Evolutionary conservation across 129 eudicot species (phyloP), one percentile per base, ranked within the genome.

Genomic region (Scalesia atractyloides): DNA sequence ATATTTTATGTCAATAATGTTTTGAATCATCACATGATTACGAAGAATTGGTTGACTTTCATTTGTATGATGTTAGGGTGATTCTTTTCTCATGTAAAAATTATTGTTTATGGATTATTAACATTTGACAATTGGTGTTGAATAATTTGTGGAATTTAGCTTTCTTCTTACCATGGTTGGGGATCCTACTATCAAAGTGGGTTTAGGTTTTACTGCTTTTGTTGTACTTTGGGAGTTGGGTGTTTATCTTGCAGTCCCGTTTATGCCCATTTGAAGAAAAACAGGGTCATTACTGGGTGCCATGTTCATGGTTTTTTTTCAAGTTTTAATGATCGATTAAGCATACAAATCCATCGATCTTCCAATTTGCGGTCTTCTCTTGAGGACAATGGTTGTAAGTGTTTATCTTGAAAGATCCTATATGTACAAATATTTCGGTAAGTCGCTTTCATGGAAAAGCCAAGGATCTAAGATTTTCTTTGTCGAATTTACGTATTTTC

Each of bases 211-310:
- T 37, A 51, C 85, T 56, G 90, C 98, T 33, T 92, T 92, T 72
- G 95, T 77, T 47, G 53, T 83, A 68, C 87, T 92, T 81, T 92
- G 98, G 98, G 84, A 89, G 5, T 57, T 92, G 49, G 98, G 95
- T 0, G 98, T 92, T 59, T 92, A 89, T 68, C 98, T 96, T 2
- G 86, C 96, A 16, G 95, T 92, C 36, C 98, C 95, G 0, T 87
- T 92, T 65, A 57, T 92, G 76, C 98, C 98, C 5, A 81, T 92
- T 36, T 96, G 98, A 13, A 80, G 96, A 49, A 89, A 91, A 37
- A 95, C 98, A 33, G 96, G 98, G 43, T 89, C 98, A 18, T 88
- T 92, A 39, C 88, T 92, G n/a, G 98, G 98, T 50, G 98, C 96
- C 34, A 89, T 83, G 88, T 92, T 92, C 22, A 89, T 92, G 98